These are phyloP conservation scores for Solanum clarkiae DNA, from an alignment of 257 asterid species.

Conservation along the genomic window DNA sequence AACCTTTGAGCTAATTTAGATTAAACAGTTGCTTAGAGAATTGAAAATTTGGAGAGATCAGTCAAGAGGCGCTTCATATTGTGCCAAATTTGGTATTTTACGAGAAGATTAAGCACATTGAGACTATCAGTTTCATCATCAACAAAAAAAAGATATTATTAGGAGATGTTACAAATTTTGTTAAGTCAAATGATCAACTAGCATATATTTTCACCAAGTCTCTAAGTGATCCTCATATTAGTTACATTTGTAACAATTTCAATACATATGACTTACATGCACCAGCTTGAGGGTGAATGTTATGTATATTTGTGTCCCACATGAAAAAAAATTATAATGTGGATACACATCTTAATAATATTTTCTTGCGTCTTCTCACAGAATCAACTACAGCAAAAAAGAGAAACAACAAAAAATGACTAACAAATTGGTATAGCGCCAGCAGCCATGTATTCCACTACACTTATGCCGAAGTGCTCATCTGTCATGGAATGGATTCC, in stretches of 20 bases:
- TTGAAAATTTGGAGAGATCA: no score
- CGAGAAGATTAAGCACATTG: no score
- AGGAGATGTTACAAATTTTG: no score
- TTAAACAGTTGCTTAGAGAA: no score
- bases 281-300: background rate
- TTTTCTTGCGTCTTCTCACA: background rate
- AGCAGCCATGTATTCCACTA: constrained; percentile 93
- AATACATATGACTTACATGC: background rate
- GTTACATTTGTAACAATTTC: background rate
- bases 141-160: no score
- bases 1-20: no score
- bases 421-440: constrained; percentile 90
- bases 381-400: background rate
- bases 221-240: background rate
- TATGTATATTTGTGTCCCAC: background rate
- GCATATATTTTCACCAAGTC: background rate
- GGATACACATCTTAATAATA: background rate
- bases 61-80: no score
- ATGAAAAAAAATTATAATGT: background rate
- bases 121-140: no score
- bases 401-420: constrained; percentile 1
- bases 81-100: no score
- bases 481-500: constrained; percentile 95
- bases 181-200: background rate
- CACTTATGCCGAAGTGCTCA: constrained; percentile 93